A percentile compares a stretch with the other conserved stretches of the same genome.
Evolutionary conservation across 805 yeast species (phyloP).

Genomic region (Dipodascopsis uninucleata): DNA sequence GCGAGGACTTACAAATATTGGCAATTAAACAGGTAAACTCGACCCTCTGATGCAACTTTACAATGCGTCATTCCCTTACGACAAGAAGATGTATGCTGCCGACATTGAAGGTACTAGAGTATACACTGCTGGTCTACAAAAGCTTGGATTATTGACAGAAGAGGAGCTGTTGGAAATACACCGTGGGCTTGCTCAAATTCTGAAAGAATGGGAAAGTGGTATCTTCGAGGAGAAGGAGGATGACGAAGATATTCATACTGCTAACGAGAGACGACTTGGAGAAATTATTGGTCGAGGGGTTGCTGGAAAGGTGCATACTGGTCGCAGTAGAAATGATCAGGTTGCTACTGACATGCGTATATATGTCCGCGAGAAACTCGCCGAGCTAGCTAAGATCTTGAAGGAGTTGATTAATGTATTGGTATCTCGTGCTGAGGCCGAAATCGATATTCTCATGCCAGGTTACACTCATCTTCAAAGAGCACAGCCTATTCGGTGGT

Average conservation of each 20-base stretch:
- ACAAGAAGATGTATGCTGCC: slow-evolving; percentile 88
- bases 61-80: slow-evolving; percentile 95
- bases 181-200: slow-evolving; percentile 67
- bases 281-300: slow-evolving; percentile 90
- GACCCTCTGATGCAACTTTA: slow-evolving; percentile 97
- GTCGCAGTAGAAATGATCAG: slow-evolving; percentile 97
- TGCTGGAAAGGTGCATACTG: slow-evolving; percentile 99
- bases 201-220: slow-evolving; percentile 74
- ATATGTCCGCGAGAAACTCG: slow-evolving; percentile 75
- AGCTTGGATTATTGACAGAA: slow-evolving; percentile 66
- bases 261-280: slow-evolving; percentile 95
- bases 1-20: not conserved
- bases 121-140: slow-evolving; percentile 80
- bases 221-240: slow-evolving; percentile 73
- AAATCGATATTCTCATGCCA: slow-evolving; percentile 93
- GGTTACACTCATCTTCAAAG: slow-evolving; percentile 98
- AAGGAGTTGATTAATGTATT: slow-evolving; percentile 52
- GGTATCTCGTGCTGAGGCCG: slow-evolving; percentile 70
- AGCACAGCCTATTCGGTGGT: slow-evolving; percentile 99
- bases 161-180: slow-evolving; percentile 80
- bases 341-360: slow-evolving; percentile 99
- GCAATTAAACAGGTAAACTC: slow-evolving; percentile 48
- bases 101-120: slow-evolving; percentile 93
- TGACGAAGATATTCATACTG: slow-evolving; percentile 98
- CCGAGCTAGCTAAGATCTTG: slow-evolving; percentile 51